Conservation (phyloP, 163 green algal genomes). For the Chlorella variabilis region DNA sequence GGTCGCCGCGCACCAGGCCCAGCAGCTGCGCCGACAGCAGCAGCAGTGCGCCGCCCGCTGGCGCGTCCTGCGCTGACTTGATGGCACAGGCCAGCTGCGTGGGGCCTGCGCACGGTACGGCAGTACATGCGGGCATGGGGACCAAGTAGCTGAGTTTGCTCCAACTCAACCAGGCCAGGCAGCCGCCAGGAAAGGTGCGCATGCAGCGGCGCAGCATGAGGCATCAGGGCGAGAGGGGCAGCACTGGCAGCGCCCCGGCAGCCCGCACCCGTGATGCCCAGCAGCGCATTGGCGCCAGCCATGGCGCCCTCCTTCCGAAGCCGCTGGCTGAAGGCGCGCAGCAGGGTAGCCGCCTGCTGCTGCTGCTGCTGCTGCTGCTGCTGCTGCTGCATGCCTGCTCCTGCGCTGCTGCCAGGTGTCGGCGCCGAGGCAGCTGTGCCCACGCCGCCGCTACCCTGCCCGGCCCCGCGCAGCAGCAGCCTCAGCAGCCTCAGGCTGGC, state of each 20-base stretch:
- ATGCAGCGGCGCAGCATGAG: too few relatives aligned
- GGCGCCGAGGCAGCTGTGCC: too few relatives aligned
- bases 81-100: neutral
- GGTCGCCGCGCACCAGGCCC: slow-evolving; percentile 5
- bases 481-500: slow-evolving; percentile 28
- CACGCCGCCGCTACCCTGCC: neutral
- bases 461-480: neutral
- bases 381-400: too few relatives aligned
- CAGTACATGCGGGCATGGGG: too few relatives aligned
- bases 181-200: too few relatives aligned
- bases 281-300: neutral
- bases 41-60: slow-evolving; percentile 19
- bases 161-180: too few relatives aligned
- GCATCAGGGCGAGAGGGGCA: neutral
- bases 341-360: neutral
- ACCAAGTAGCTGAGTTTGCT: too few relatives aligned
- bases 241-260: neutral
- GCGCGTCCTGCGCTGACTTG: neutral
- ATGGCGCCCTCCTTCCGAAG: neutral
- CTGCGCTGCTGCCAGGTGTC: neutral
- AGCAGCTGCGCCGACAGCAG: slow-evolving; percentile 27
- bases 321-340: neutral
- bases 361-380: neutral
- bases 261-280: neutral
- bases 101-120: neutral